These are phyloP conservation scores for Olyra latifolia DNA, from an alignment of 176 grass and related monocot species.

Conservation along the genomic window DNA sequence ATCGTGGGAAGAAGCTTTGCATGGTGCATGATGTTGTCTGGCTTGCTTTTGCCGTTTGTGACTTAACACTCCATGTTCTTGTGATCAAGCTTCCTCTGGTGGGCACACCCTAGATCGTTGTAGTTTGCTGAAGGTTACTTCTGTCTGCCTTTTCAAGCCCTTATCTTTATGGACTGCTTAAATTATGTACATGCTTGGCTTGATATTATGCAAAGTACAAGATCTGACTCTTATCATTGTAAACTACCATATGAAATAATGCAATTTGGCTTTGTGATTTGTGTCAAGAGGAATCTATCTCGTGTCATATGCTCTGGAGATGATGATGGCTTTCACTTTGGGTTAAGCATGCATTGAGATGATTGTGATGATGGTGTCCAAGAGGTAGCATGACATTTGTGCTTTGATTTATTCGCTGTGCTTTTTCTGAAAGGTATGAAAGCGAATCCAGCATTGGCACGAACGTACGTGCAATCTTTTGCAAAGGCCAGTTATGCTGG, in stretches of 20 bases:
- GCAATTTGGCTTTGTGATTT: constrained; percentile 29
- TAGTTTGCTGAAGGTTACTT: constrained; percentile 1
- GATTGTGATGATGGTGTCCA: constrained; percentile 36
- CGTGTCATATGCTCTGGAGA: constrained; percentile 29
- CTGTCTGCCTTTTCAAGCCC: constrained; percentile 16
- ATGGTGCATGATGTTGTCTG: constrained; percentile 38
- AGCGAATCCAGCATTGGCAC: constrained; percentile 29
- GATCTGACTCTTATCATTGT: not conserved
- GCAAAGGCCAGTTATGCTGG: constrained; percentile 10
- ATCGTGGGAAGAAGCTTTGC: constrained; percentile 36
- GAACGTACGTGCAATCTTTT: constrained; percentile 31
- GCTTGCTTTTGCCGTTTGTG: constrained; percentile 26
- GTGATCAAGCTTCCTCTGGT: constrained; percentile 19
- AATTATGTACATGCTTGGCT: constrained; percentile 24
- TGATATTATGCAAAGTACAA: constrained; percentile 18
- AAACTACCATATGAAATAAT: constrained; percentile 1
- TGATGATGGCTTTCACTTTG: constrained; percentile 25
- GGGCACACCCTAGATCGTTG: constrained; percentile 25
- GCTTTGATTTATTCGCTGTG: constrained; percentile 25
- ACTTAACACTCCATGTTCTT: constrained; percentile 32
- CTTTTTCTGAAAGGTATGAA: constrained; percentile 38
- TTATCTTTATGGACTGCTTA: not conserved
- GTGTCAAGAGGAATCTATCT: constrained; percentile 27
- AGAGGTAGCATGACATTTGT: constrained; percentile 6
- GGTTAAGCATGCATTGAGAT: not conserved